Percentiles rank a stretch among this genome's conserved stretches.
Conservation (phyloP, 73 alveolate species). For the Uronychia binucleata region DNA sequence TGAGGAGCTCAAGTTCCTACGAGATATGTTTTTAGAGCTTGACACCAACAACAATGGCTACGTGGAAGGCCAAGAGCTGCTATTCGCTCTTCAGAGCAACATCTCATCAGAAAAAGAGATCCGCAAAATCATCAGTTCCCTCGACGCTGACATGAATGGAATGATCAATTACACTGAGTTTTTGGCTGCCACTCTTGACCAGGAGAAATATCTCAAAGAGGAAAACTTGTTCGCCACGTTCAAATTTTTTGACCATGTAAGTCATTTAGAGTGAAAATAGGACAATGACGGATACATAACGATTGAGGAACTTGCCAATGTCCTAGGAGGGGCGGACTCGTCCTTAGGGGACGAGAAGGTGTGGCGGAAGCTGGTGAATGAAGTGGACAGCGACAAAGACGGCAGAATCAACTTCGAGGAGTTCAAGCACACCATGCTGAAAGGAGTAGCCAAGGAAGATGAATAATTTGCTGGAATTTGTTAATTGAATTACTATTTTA, state of each 20-base stretch:
- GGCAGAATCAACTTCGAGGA: slow-evolving; percentile 50
- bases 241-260: slow-evolving; percentile 62
- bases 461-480: slow-evolving; percentile 17
- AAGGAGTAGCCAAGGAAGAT: slow-evolving; percentile 10
- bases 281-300: slow-evolving; percentile 80
- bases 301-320: slow-evolving; percentile 62
- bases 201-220: slow-evolving; percentile 56
- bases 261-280: not conserved
- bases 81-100: not conserved
- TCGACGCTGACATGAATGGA: slow-evolving; percentile 52
- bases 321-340: slow-evolving; percentile 33
- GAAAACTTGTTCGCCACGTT: slow-evolving; percentile 69
- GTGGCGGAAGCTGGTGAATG: slow-evolving; percentile 44
- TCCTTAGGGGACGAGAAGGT: slow-evolving; percentile 45
- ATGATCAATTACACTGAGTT: slow-evolving; percentile 61
- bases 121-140: slow-evolving; percentile 4
- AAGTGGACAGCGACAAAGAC: slow-evolving; percentile 59
- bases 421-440: slow-evolving; percentile 10
- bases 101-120: slow-evolving; percentile 1
- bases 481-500: not conserved
- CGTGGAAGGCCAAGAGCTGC: not conserved
- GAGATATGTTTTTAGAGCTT: not conserved
- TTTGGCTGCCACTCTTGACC: slow-evolving; percentile 69
- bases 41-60: not conserved
- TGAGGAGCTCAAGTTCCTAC: not conserved